Percentiles rank a stretch among this genome's conserved stretches.
phyloP scores from a whole-genome alignment of 2,329 filamentous ascomycete genomes.

The Arthroderma uncinatum region DNA sequence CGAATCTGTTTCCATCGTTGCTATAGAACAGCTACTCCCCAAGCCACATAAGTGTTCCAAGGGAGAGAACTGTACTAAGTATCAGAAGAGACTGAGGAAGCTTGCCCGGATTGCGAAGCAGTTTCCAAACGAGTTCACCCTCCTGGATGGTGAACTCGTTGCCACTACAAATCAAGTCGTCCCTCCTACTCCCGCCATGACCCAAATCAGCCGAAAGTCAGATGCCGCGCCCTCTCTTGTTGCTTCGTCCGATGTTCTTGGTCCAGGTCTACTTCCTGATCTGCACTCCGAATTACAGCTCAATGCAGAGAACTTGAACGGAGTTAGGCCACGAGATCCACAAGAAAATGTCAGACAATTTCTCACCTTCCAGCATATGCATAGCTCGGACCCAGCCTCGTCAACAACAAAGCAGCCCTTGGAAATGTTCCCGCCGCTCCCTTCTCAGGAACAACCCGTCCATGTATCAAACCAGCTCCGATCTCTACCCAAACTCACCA shows the following conservation, averaged over 20 bases:
- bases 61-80: conserved; percentile 76
- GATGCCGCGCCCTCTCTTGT: conserved; percentile 71
- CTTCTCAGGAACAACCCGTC: conserved; percentile 22
- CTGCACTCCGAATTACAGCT: conserved; percentile 55
- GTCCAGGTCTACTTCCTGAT: conserved; percentile 53
- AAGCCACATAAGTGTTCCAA: conserved; percentile 78
- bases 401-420: conserved; percentile 46
- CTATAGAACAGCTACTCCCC: conserved; percentile 83
- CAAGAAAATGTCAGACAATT: conserved; percentile 92
- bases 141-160: conserved; percentile 43
- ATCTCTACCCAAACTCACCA: conserved; percentile 46
- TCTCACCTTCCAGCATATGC: conserved; percentile 64
- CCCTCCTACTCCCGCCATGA: conserved; percentile 57
- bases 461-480: conserved; percentile 39
- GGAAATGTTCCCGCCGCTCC: conserved; percentile 42
- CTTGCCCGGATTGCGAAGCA: conserved; percentile 65
- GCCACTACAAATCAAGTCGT: conserved; percentile 45
- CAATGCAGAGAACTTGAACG: conserved; percentile 61
- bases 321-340: conserved; percentile 61
- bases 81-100: conserved; percentile 64
- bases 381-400: conserved; percentile 46
- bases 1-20: conserved; percentile 81
- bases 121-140: conserved; percentile 56
- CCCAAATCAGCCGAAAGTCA: conserved; percentile 47
- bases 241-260: conserved; percentile 82